Percentiles rank a stretch among this genome's conserved stretches.
These are phyloP conservation scores for Trichoderma afroharzianum DNA, from an alignment of 2,329 filamentous ascomycete genomes.

Conservation along the genomic window DNA sequence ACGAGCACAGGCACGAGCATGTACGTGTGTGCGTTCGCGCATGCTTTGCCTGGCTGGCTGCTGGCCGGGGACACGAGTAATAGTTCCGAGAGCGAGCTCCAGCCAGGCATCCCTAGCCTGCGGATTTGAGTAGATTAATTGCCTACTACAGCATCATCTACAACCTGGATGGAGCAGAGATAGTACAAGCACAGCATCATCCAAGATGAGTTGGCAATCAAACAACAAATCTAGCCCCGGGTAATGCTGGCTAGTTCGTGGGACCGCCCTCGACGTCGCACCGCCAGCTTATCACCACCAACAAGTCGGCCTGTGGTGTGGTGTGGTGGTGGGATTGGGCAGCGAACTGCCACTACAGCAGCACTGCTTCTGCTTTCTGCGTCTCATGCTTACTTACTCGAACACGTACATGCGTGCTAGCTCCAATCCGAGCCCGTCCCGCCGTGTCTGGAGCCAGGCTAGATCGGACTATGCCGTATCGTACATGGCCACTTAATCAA, in stretches of 20 bases:
- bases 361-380: neutral
- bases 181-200: neutral
- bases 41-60: neutral
- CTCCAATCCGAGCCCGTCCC: neutral
- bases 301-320: neutral
- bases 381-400: neutral
- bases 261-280: neutral
- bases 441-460: neutral
- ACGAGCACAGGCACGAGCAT: neutral
- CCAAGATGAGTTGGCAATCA: neutral
- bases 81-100: neutral
- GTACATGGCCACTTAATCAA: conserved; percentile 13
- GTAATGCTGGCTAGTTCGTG: neutral
- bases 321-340: conserved; percentile 12
- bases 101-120: neutral
- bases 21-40: neutral
- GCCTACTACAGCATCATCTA: neutral
- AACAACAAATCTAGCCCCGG: neutral
- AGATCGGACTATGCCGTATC: conserved; percentile 15
- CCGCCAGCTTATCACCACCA: neutral
- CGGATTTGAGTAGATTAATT: neutral
- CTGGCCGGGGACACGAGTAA: neutral
- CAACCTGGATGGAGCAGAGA: neutral
- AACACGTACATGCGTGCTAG: neutral
- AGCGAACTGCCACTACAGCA: neutral